These are phyloP conservation scores for Aspergillus steynii DNA, from an alignment of 495 filamentous ascomycete species.

Conservation along the genomic window DNA sequence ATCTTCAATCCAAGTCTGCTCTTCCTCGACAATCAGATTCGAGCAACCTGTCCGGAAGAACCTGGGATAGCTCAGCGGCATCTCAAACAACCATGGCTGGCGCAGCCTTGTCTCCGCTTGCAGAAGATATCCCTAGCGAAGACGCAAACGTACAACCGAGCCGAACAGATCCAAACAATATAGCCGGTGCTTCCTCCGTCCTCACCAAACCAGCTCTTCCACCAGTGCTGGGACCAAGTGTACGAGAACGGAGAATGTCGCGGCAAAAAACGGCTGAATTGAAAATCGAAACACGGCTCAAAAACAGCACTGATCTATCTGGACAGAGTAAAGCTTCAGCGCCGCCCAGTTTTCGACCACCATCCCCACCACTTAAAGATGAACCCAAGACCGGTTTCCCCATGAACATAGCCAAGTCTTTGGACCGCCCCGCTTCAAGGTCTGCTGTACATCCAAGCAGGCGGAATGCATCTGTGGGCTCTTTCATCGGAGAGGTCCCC, in stretches of 20 bases:
- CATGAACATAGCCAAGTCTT: constrained; percentile 17
- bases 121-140: constrained; percentile 55
- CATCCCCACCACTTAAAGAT: constrained; percentile 34
- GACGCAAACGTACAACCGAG: constrained; percentile 31
- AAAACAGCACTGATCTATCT: constrained; percentile 39
- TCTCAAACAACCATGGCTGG: constrained; percentile 71
- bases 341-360: constrained; percentile 22
- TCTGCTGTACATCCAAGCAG: constrained; percentile 26
- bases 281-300: constrained; percentile 80
- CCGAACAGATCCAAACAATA: constrained; percentile 26
- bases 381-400: constrained; percentile 24
- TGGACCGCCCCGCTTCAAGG: constrained; percentile 24
- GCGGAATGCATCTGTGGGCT: constrained; percentile 36
- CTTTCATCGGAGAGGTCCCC: constrained; percentile 28
- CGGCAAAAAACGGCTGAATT: constrained; percentile 75
- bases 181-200: constrained; percentile 22
- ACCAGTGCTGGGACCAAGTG: constrained; percentile 52
- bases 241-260: constrained; percentile 79
- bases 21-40: constrained; percentile 88
- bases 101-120: constrained; percentile 72
- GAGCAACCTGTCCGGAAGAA: constrained; percentile 77
- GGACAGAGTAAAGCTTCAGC: constrained; percentile 42
- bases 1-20: constrained; percentile 67
- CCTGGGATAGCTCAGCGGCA: constrained; percentile 83
- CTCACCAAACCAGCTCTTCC: constrained; percentile 24